A percentile compares a stretch with the other conserved stretches of the same genome.
Evolutionary conservation across 23 red algal species (phyloP).

Genomic region (Pyropia haitanensis): DNA sequence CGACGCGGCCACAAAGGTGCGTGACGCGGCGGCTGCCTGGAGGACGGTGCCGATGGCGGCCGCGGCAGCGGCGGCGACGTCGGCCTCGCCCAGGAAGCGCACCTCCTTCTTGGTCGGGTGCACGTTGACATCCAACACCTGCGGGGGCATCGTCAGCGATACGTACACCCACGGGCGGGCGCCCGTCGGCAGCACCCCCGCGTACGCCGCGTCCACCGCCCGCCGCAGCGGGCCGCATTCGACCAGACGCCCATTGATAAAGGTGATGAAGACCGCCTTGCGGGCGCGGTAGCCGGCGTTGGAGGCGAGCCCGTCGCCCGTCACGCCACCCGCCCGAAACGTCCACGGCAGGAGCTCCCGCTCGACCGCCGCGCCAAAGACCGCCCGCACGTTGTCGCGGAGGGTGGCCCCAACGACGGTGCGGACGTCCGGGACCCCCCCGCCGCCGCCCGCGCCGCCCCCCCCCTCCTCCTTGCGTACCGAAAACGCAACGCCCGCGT

Average conservation of each 20-base stretch:
- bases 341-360: slow-evolving; percentile 30
- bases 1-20: slow-evolving; percentile 23
- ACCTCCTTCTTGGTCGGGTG: slow-evolving; percentile 96
- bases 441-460: slow-evolving; percentile 1
- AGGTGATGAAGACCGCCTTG: slow-evolving; percentile 54
- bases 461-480: slow-evolving; percentile 14
- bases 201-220: slow-evolving; percentile 60
- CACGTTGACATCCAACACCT: slow-evolving; percentile 80
- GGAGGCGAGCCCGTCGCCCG: slow-evolving; percentile 17
- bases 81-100: slow-evolving; percentile 60
- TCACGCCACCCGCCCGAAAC: slow-evolving; percentile 1
- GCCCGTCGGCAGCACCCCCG: slow-evolving; percentile 44
- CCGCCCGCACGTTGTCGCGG: slow-evolving; percentile 50
- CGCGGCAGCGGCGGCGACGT: slow-evolving; percentile 24
- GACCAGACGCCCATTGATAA: slow-evolving; percentile 90
- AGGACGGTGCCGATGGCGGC: slow-evolving; percentile 20
- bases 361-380: slow-evolving; percentile 49
- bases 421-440: slow-evolving; percentile 14
- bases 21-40: slow-evolving; percentile 30
- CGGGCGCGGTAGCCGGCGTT: slow-evolving; percentile 52
- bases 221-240: slow-evolving; percentile 58
- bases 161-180: slow-evolving; percentile 69
- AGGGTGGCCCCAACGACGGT: slow-evolving; percentile 21
- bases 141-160: slow-evolving; percentile 50
- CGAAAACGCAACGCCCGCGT: slow-evolving; percentile 51